Evolutionary conservation across 805 yeast species (phyloP).

Genomic region (Clavispora asparagi): DNA sequence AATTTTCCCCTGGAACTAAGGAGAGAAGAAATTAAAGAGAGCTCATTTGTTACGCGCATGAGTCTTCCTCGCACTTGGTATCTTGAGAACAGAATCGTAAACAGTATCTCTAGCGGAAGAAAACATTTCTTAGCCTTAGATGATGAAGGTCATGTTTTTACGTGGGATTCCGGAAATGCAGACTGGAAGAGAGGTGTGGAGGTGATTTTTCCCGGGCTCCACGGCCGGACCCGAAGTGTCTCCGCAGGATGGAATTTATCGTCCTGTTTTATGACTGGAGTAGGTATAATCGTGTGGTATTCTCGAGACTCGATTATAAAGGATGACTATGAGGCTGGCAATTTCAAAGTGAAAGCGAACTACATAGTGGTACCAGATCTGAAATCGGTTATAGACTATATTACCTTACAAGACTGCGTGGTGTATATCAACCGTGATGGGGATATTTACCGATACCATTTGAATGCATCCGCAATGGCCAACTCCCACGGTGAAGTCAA

Average conservation of each 20-base stretch:
- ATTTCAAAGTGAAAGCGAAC: slow-evolving; percentile 25
- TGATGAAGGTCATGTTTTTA: slow-evolving; percentile 42
- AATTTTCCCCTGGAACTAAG: slow-evolving; percentile 4
- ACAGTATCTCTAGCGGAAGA: slow-evolving; percentile 57
- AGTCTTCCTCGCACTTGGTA: slow-evolving; percentile 11
- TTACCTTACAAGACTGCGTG: slow-evolving; percentile 48
- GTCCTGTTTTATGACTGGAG: slow-evolving; percentile 41
- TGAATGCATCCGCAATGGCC: slow-evolving; percentile 11
- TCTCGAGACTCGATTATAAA: slow-evolving; percentile 19
- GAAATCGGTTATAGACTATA: slow-evolving; percentile 45
- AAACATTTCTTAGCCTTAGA: slow-evolving; percentile 61
- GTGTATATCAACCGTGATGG: slow-evolving; percentile 47
- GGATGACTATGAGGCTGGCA: slow-evolving; percentile 14
- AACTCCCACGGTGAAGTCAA: background rate
- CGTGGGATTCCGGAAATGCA: slow-evolving; percentile 52
- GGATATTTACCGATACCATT: slow-evolving; percentile 30
- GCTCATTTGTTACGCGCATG: slow-evolving; percentile 20
- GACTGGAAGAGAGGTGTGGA: slow-evolving; percentile 35
- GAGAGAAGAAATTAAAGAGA: slow-evolving; percentile 1
- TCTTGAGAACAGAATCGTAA: slow-evolving; percentile 24
- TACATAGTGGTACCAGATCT: slow-evolving; percentile 38
- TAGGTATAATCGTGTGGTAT: slow-evolving; percentile 61
- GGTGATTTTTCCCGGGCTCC: slow-evolving; percentile 32
- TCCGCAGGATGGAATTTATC: slow-evolving; percentile 67
- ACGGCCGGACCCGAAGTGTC: slow-evolving; percentile 36